Base-by-base conservation (phyloP, 495 filamentous ascomycete species). In the Physcia stellaris region DNA sequence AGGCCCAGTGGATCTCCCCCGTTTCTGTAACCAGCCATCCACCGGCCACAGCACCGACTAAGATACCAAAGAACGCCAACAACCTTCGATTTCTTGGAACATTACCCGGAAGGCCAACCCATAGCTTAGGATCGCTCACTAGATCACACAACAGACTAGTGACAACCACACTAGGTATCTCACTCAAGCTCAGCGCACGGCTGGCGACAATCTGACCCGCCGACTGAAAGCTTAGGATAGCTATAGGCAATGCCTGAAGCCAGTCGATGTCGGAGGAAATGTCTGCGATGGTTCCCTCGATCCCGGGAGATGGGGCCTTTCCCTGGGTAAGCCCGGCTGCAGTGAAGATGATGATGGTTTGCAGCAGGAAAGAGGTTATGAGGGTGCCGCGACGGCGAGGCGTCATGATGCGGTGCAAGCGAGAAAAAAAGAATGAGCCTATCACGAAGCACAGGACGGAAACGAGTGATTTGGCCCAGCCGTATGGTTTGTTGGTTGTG, bases 121-220 rank as follows among this genome's bases (percentile, higher is more conserved):
- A 40, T 9, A 80, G 47, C 22, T 62, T 56, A n/a, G 72, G 68
- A 41, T 80, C 72, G 13, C 70, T 71, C 5, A 71, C 66, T 37
- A 84, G 55, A 46, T 83, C 79, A 48, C 73, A 79, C 42, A 83
- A 75, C 16, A 83, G 63, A 39, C 68, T 79, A 4, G 80, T 85
- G 48, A 84, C 55, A 9, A 86, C 81, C 21, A 78, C 79, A 1
- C 76, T 79, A 10, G 81, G 80, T 28, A 86, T 69, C 54, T 83
- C 79, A 40, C 69, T 69, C 45, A 75, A 71, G 1, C 75, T 75
- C 32, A 86, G 54, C 10, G 71, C 52, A 4, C 81, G 63, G 44
- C 65, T 73, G 37, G 70, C 71, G 4, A 76, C 70, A 46, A 84
- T 83, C 48, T 77, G 75, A 1, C 79, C 79, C 11, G 74, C 76